A percentile compares a stretch with the other conserved stretches of the same genome.
Evolutionary conservation across 2,329 filamentous ascomycete species (phyloP).

Genomic region (Mycosphaerelloides madeirae): DNA sequence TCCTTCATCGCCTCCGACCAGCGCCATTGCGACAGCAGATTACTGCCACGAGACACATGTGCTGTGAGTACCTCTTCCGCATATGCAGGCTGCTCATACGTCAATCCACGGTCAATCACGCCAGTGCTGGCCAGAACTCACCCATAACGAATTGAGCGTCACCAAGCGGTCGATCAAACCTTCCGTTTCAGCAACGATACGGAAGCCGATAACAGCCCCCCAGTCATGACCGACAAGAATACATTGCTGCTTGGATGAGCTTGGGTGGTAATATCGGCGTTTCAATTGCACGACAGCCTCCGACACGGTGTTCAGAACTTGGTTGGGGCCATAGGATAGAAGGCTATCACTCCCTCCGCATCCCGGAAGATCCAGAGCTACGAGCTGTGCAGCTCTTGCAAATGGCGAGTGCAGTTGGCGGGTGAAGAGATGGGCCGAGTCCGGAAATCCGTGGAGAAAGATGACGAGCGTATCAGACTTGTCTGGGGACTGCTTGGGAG

Average conservation of each 20-base stretch:
- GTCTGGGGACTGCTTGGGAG: not conserved
- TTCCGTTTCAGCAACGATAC: constrained; percentile 56
- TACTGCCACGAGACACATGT: constrained; percentile 5
- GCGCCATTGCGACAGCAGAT: constrained; percentile 7
- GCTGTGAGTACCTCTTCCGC: constrained; percentile 10
- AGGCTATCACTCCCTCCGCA: constrained; percentile 55
- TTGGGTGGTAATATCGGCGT: constrained; percentile 36
- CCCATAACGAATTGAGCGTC: constrained; percentile 50
- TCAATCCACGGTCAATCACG: not conserved
- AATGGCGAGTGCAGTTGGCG: constrained; percentile 42
- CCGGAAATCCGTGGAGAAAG: constrained; percentile 57
- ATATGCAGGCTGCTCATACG: constrained; percentile 7
- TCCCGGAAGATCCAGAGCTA: constrained; percentile 56
- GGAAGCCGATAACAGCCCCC: constrained; percentile 47
- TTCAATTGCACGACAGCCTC: constrained; percentile 52
- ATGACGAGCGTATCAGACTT: constrained; percentile 39
- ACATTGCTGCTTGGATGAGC: constrained; percentile 25
- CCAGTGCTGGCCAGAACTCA: constrained; percentile 32
- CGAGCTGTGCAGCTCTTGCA: constrained; percentile 40
- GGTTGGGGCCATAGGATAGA: constrained; percentile 45
- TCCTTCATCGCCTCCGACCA: constrained; percentile 4
- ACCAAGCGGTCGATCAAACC: constrained; percentile 54
- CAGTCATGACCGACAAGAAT: constrained; percentile 46
- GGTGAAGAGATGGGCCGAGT: constrained; percentile 54
- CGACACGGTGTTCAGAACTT: constrained; percentile 50